These are phyloP conservation scores for Aspergillus hortae DNA, from an alignment of 2,329 filamentous ascomycete species.

Conservation along the genomic window DNA sequence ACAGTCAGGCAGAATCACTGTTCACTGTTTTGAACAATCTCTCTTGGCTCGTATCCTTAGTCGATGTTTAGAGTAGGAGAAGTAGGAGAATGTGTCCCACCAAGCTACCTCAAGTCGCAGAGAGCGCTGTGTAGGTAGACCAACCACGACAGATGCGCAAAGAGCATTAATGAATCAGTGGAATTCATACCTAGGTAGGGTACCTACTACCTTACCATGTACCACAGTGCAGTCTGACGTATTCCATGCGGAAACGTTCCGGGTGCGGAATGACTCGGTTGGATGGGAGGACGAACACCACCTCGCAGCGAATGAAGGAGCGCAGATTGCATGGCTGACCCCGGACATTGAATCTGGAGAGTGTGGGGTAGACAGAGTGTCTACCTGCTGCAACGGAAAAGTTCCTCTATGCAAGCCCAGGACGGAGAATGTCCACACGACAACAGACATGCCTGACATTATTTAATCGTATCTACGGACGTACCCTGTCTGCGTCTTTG, in stretches of 20 bases:
- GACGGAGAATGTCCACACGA: neutral
- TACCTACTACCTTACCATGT: too few species aligned
- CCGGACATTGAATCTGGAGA: neutral
- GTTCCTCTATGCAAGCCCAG: constrained; percentile 14
- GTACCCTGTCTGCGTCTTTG: neutral
- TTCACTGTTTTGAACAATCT: too few species aligned
- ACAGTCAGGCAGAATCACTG: too few species aligned
- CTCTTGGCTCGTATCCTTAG: too few species aligned
- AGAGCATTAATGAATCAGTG: too few species aligned
- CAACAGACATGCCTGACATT: neutral
- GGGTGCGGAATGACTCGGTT: constrained; percentile 22
- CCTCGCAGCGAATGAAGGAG: constrained; percentile 5
- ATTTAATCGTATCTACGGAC: neutral
- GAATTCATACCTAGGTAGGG: too few species aligned
- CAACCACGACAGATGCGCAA: too few species aligned
- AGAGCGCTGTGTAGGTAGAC: too few species aligned
- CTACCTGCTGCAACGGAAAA: constrained; percentile 16
- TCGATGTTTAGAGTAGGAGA: too few species aligned
- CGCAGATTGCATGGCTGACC: neutral
- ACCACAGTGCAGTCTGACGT: too few species aligned
- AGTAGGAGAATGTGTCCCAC: too few species aligned
- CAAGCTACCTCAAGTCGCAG: too few species aligned
- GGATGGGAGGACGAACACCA: neutral
- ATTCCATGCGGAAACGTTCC: constrained; percentile 19
- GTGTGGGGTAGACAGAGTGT: constrained; percentile 9